Base-by-base conservation (phyloP, 1,284 basidiomycete species). In the Cryptococcus wingfieldii region DNA sequence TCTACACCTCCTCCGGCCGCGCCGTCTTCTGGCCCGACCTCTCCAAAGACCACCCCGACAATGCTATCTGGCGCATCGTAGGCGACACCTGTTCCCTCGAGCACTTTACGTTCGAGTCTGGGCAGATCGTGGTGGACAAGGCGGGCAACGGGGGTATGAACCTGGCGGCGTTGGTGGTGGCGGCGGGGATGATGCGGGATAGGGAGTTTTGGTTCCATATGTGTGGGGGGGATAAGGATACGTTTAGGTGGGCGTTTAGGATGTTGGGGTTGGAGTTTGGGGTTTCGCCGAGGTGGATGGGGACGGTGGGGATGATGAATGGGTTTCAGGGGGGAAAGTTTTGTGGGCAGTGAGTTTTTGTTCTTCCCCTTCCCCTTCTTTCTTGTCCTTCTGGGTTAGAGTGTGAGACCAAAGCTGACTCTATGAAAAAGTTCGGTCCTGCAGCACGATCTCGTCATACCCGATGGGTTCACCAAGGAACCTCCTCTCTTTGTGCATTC, bases 1-100 rank as follows among this genome's bases (percentile, higher is more conserved):
- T 68, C 3, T 80, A 79, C 65, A 55, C 55, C 14, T 53, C 66
- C 4, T 58, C 68, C n/a, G 78, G 74, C 8, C 62, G 72, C 13
- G 75, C 77, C 1, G 80, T 77, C 28, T 79, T 80, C 58, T 81
- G 79, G 79, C 79, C 79, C 13, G 79, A 80, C 59, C 64, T 79
- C 45, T 77, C 72, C 45, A 79, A 78, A 56, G 79, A 80, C 55
- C 75, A 79, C 51, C 72, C 78, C 5, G 67, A 77, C 50, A 81
- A 81, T 56, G 77, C 79, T 13, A 75, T 81, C 53, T 81, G 78
- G 77, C 69, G 79, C n/a, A 45, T 79, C 34, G 60, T 80, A 7
- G 77, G 78, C 25, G 68, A 77, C n/a, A 60, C 66, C 16, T 81
- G 80, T 58, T 59, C 65, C 12, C 67, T 78, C 6, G 58, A 70